These are phyloP conservation scores for Coniosporium tulheliwenetii DNA, from an alignment of 2,329 filamentous ascomycete genomes.

Conservation along the genomic window DNA sequence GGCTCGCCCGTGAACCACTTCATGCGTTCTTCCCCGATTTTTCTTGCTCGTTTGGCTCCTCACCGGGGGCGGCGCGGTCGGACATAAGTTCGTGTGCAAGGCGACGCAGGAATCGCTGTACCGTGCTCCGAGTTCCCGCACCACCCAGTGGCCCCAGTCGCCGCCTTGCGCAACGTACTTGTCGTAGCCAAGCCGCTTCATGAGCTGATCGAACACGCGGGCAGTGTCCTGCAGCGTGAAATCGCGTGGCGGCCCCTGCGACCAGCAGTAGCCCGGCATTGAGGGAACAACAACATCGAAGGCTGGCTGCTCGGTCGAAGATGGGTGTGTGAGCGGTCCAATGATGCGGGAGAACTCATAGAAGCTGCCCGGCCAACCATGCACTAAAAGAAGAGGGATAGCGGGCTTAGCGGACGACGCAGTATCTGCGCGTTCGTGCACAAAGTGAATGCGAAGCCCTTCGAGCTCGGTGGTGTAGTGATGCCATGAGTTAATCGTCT, in stretches of 20 bases:
- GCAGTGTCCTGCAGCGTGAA: conserved; percentile 24
- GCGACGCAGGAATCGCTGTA: conserved; percentile 20
- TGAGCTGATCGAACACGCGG: conserved; percentile 20
- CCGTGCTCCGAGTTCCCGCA: conserved; percentile 20
- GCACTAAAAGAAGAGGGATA: conserved; percentile 25
- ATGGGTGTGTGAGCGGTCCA: conserved; percentile 17
- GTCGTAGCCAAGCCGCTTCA: conserved; percentile 24
- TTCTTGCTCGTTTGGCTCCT: conserved; percentile 17
- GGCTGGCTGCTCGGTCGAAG: conserved; percentile 11
- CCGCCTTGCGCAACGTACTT: conserved; percentile 23
- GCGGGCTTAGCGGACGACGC: conserved; percentile 12
- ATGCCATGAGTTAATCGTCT: conserved; percentile 15
- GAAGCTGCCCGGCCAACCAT: conserved; percentile 31
- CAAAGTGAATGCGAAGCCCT: conserved; percentile 20
- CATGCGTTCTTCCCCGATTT: conserved; percentile 13
- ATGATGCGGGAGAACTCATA: conserved; percentile 27
- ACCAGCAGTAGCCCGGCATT: conserved; percentile 39
- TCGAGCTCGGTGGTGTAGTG: conserved; percentile 21
- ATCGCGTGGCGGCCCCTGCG: conserved; percentile 12
- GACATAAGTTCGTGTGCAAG: conserved; percentile 26
- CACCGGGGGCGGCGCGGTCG: conserved; percentile 18
- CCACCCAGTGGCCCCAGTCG: conserved; percentile 26
- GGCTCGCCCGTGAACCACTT: conserved; percentile 16
- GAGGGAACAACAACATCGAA: conserved; percentile 45
- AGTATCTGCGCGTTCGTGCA: conserved; percentile 17